phyloP scores from a whole-genome alignment of 768 basidiomycete species.

The Boletus bicolor region DNA sequence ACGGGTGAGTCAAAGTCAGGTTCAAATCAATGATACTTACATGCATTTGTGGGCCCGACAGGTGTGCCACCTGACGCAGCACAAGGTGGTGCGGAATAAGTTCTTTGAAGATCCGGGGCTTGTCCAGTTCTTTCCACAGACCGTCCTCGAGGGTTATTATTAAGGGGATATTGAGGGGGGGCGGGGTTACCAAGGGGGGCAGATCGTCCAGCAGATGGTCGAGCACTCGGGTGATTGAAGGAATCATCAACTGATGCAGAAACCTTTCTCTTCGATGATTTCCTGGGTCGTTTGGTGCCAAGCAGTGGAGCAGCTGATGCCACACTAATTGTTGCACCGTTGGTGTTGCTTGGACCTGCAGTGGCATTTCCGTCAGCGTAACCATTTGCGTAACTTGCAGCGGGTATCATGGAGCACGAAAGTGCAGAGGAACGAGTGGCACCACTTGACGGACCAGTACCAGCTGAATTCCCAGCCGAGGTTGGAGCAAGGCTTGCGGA shows the following conservation, averaged over 20 bases:
- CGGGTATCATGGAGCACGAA: slow-evolving; percentile 3
- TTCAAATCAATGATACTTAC: slow-evolving; percentile 23
- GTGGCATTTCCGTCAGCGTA: slow-evolving; percentile 4
- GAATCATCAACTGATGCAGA: not conserved
- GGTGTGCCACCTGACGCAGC: slow-evolving; percentile 3
- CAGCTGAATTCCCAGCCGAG: slow-evolving; percentile 20
- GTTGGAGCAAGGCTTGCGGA: slow-evolving; percentile 33
- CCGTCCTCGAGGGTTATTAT: not conserved
- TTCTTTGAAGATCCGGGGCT: not conserved
- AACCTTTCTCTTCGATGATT: slow-evolving; percentile 9
- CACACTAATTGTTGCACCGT: not conserved
- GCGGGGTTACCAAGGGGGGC: not conserved
- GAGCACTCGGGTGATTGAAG: not conserved
- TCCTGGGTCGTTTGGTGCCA: slow-evolving; percentile 12
- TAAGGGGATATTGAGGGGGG: slow-evolving; percentile 5
- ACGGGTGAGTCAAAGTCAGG: slow-evolving; percentile 4
- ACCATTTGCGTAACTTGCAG: not conserved
- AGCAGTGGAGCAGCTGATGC: not conserved
- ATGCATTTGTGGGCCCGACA: slow-evolving; percentile 32
- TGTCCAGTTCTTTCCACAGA: slow-evolving; percentile 1
- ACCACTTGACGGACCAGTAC: not conserved
- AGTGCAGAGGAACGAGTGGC: not conserved
- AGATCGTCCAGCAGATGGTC: slow-evolving; percentile 10
- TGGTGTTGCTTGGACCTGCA: not conserved
- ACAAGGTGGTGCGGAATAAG: not conserved